These are phyloP conservation scores for Miscanthus sacchariflorus DNA, from an alignment of 202 grass and related monocot genomes.

Conservation along the genomic window DNA sequence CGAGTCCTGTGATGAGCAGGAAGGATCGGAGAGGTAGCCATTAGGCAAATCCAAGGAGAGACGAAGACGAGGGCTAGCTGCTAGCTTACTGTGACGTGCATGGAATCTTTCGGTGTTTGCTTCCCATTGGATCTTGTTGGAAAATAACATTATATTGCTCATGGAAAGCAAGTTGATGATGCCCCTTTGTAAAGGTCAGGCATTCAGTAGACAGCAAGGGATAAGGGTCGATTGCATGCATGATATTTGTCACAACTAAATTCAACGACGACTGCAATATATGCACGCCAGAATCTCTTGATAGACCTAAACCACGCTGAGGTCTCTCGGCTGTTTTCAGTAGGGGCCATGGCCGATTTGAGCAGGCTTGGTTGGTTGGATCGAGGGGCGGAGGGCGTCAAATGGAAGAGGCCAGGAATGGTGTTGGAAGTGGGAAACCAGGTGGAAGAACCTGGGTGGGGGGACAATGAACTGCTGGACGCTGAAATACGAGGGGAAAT, in stretches of 20 bases:
- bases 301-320: not conserved
- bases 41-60: not conserved
- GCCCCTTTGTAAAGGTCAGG: slow-evolving; percentile 51
- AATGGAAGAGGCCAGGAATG: slow-evolving; percentile 20
- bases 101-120: slow-evolving; percentile 71
- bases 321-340: not conserved
- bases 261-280: slow-evolving; percentile 24
- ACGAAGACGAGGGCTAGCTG: slow-evolving; percentile 1
- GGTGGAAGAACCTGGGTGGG: slow-evolving; percentile 42
- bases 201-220: not conserved
- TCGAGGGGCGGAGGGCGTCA: not conserved
- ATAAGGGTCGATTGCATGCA: slow-evolving; percentile 8
- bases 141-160: slow-evolving; percentile 11
- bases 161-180: slow-evolving; percentile 42
- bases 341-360: not conserved
- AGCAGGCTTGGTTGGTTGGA: not conserved
- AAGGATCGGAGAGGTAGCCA: slow-evolving; percentile 13
- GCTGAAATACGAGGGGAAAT: slow-evolving; percentile 24
- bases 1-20: slow-evolving; percentile 28
- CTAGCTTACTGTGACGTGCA: slow-evolving; percentile 46
- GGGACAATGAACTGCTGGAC: slow-evolving; percentile 49
- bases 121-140: slow-evolving; percentile 54
- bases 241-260: slow-evolving; percentile 12
- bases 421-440: slow-evolving; percentile 41
- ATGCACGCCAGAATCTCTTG: not conserved